Base-by-base conservation (phyloP, 2,329 filamentous ascomycete species). In the Escovopsis sp. region DNA sequence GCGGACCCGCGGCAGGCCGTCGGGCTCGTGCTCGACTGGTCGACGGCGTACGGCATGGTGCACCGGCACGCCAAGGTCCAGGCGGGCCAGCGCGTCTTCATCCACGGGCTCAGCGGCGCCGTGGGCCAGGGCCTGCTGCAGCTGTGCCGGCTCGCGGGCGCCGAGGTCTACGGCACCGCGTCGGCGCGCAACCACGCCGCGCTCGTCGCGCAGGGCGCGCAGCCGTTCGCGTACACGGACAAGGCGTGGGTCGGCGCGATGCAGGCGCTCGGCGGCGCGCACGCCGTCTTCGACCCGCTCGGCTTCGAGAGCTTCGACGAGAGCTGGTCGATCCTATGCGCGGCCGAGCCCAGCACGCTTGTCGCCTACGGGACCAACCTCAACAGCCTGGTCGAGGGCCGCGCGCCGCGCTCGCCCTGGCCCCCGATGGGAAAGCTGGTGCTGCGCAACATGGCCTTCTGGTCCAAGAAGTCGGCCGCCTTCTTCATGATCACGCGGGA, bases 291-390 rank as follows among this genome's bases (percentile, higher is more conserved):
- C 38, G 70, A 72, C 26, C 57, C 69, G 0, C 61, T 72, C 3
- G 68, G 68, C 34, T 70, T 65, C 47, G 66, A 70, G 46, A 68
- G 66, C 45, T 72, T 59, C 49, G 67, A 71, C 44, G 68, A 72
- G 49, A 67, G 63, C 10, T 72, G 60, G 55, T 54, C 55, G 3
- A 67, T 71, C 34, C 56, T 72, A 15, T 50, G 44, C 26, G 43
- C 41, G 11, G 37, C 53, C 4, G 48, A 55, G 5, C 55, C 51
- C n/a, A 67, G 65, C n/a, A 54, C 61, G 33, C 51, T 67, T 3
- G 59, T 67, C 1, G 63, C 54, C 1, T 67, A 57, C 39, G 63
- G 62, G 2, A 58, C 54, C 26, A 67, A 65, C 47, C 52, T 60
- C 46, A 47, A 49, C 38, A 43, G 53, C 32, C 47, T 65, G 5